Conservation (phyloP, 495 filamentous ascomycete species). For the Glonium stellatum region DNA sequence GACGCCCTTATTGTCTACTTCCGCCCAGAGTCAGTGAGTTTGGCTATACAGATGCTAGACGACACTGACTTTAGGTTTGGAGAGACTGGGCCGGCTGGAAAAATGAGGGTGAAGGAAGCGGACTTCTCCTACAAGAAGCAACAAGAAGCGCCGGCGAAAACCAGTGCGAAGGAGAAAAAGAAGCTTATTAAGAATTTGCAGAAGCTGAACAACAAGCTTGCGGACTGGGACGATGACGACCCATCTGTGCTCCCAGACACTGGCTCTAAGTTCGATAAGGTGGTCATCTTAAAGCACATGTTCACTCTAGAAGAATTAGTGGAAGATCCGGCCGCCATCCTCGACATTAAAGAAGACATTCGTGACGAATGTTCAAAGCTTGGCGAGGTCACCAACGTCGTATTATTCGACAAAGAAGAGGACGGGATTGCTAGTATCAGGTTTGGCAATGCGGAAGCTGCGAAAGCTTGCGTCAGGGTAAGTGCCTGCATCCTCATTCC, state of each 20-base stretch:
- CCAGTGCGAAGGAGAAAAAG: slow-evolving; percentile 59
- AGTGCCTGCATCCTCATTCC: slow-evolving; percentile 6
- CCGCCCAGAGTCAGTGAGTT: slow-evolving; percentile 78
- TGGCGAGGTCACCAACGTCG: slow-evolving; percentile 82
- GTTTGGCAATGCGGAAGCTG: slow-evolving; percentile 63
- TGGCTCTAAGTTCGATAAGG: slow-evolving; percentile 60
- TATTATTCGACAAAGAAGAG: slow-evolving; percentile 80
- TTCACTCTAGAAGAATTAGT: slow-evolving; percentile 82
- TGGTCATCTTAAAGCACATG: slow-evolving; percentile 88
- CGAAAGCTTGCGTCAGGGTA: slow-evolving; percentile 63
- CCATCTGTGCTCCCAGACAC: slow-evolving; percentile 51
- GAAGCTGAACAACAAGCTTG: slow-evolving; percentile 77
- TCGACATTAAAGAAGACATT: slow-evolving; percentile 93
- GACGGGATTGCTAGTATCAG: slow-evolving; percentile 81
- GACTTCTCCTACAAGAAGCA: slow-evolving; percentile 79
- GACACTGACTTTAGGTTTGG: slow-evolving; percentile 77
- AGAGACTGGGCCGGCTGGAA: slow-evolving; percentile 44
- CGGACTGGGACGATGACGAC: slow-evolving; percentile 91
- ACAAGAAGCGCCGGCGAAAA: slow-evolving; percentile 40
- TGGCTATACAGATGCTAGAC: slow-evolving; percentile 87
- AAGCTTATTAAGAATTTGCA: slow-evolving; percentile 82
- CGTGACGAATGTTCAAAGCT: slow-evolving; percentile 82
- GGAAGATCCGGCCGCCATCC: slow-evolving; percentile 72
- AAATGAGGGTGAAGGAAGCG: slow-evolving; percentile 76
- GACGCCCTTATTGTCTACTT: slow-evolving; percentile 92